These are phyloP conservation scores for Chaetomium sp. DNA, from an alignment of 2,329 filamentous ascomycete genomes.

Conservation along the genomic window DNA sequence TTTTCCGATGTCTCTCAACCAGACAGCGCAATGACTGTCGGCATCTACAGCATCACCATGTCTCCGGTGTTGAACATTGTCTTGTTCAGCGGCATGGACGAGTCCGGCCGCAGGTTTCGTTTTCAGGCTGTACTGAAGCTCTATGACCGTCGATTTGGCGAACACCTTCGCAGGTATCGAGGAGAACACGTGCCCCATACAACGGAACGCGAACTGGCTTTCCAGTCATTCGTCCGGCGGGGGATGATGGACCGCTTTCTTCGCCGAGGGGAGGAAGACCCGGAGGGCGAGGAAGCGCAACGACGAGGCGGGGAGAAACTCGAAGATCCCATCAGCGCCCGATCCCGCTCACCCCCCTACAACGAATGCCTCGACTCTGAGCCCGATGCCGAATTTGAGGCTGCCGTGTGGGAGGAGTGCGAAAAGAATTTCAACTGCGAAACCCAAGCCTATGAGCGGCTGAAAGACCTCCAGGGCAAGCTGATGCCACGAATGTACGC, in stretches of 20 bases:
- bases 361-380: background rate
- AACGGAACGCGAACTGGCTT: background rate
- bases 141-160: conserved; percentile 14
- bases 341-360: background rate
- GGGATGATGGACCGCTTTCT: conserved; percentile 10
- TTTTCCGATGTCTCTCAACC: background rate
- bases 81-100: background rate
- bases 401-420: conserved; percentile 9
- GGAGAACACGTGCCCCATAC: conserved; percentile 3
- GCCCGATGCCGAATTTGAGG: conserved; percentile 2
- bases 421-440: conserved; percentile 3
- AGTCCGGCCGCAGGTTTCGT: background rate
- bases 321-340: background rate
- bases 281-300: background rate
- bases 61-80: conserved; percentile 5
- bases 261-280: background rate
- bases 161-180: background rate
- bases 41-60: conserved; percentile 5
- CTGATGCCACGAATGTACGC: conserved; percentile 10
- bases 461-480: conserved; percentile 12
- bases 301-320: background rate
- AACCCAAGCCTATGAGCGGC: conserved; percentile 1
- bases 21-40: background rate
- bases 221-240: conserved; percentile 10
- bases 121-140: conserved; percentile 12